Percentiles rank a stretch among this genome's conserved stretches.
Conservation (phyloP, 345 rosid genomes). For the Mallotus nudiflorus region DNA sequence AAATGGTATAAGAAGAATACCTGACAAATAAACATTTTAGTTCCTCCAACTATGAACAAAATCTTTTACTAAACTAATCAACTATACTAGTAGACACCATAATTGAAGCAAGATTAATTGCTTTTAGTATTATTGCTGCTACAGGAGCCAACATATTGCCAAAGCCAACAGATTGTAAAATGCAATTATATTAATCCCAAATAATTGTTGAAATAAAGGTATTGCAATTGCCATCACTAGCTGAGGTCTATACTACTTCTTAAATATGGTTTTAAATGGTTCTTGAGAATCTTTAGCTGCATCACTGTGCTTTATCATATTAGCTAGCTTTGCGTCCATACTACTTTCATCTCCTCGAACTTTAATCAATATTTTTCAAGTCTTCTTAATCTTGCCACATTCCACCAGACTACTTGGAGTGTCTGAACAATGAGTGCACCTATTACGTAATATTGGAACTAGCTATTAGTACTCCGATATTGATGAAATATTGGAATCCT, state of each 20-base stretch:
- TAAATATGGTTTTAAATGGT: slow-evolving; percentile 52
- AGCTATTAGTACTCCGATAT: slow-evolving; percentile 64
- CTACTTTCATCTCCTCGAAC: slow-evolving; percentile 45
- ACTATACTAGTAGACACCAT: slow-evolving; percentile 56
- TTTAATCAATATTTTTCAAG: slow-evolving; percentile 45
- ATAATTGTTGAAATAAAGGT: slow-evolving; percentile 75
- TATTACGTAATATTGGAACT: too few relatives aligned
- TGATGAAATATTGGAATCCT: slow-evolving; percentile 76
- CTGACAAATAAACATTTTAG: slow-evolving; percentile 67
- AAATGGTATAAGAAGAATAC: too few relatives aligned
- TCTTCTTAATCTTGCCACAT: slow-evolving; percentile 58
- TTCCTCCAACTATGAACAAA: slow-evolving; percentile 68
- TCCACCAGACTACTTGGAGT: slow-evolving; percentile 70
- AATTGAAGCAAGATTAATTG: slow-evolving; percentile 63
- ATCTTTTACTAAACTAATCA: slow-evolving; percentile 72
- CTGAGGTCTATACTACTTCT: slow-evolving; percentile 75
- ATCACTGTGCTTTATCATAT: slow-evolving; percentile 49
- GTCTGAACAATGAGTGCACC: too few relatives aligned
- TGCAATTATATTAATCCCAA: slow-evolving; percentile 73
- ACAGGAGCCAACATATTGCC: slow-evolving; percentile 62
- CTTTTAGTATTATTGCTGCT: slow-evolving; percentile 60
- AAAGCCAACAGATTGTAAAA: slow-evolving; percentile 78
- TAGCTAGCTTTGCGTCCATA: slow-evolving; percentile 53
- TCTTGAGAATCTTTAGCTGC: slow-evolving; percentile 47
- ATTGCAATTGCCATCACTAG: slow-evolving; percentile 66